A percentile compares a stretch with the other conserved stretches of the same genome.
Conservation (phyloP, 768 basidiomycete species). For the Nidularia pulvinata region DNA sequence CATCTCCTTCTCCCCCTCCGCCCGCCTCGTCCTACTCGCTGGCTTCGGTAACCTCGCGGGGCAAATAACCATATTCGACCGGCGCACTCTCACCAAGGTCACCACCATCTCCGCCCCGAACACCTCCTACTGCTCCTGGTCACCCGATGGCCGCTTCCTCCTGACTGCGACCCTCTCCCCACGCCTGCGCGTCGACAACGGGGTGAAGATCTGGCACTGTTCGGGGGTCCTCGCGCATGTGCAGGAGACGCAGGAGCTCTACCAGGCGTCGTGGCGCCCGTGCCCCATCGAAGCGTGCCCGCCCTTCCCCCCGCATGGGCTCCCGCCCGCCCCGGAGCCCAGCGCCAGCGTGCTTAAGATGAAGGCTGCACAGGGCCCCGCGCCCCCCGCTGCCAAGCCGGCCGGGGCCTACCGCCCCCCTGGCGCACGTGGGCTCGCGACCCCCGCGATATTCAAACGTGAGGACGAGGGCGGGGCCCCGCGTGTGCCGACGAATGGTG, state of each 20-base stretch:
- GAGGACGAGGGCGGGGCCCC: constrained; percentile 87
- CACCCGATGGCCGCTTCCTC: constrained; percentile 89
- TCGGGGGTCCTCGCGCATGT: constrained; percentile 85
- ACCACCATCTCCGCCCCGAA: constrained; percentile 90
- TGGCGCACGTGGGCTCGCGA: constrained; percentile 86
- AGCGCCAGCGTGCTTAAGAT: constrained; percentile 52
- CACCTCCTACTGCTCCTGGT: constrained; percentile 95
- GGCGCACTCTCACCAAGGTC: constrained; percentile 77
- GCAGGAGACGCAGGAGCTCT: constrained; percentile 84
- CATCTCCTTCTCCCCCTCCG: constrained; percentile 94
- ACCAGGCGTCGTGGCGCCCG: constrained; percentile 87
- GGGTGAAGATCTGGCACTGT: constrained; percentile 96
- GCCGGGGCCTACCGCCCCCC: constrained; percentile 94
- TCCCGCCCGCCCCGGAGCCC: constrained; percentile 72
- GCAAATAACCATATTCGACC: constrained; percentile 90
- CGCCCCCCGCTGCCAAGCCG: constrained; percentile 47
- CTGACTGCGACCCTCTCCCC: constrained; percentile 97
- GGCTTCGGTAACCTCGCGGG: constrained; percentile 98
- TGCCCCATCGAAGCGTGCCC: constrained; percentile 63
- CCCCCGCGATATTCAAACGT: constrained; percentile 87
- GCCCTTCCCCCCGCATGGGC: constrained; percentile 60
- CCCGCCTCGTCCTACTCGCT: constrained; percentile 83
- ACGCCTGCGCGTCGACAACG: constrained; percentile 94
- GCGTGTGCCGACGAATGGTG: constrained; percentile 33
- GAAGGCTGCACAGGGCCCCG: constrained; percentile 51